Evolutionary conservation across 2,329 filamentous ascomycete genomes (phyloP), one percentile per base, ranked within the genome.

Genomic region (Exophiala oligosperma): DNA sequence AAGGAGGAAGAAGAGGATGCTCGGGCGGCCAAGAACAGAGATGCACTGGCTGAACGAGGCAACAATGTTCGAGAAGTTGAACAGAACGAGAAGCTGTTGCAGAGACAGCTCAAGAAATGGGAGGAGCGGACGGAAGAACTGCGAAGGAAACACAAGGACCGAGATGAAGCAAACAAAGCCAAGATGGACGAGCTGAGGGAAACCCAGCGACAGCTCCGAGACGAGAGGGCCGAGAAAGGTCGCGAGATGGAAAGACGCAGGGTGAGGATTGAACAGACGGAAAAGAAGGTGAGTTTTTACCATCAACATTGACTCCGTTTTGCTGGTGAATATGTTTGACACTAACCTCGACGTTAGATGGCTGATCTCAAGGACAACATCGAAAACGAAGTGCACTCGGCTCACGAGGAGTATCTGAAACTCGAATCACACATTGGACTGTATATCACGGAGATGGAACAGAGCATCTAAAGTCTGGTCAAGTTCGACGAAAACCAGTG

Each of bases 391-490:
- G 88, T 97, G 7, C 90, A 94, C 71, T 85, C 84, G 56, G 92
- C 94, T 1, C 86, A 96, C 68, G 92, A 96, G 65, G 91, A 97
- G 78, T 99, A 96, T 75, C 83, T 96, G 71, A 97, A 97, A 84
- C 89, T 99, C 85, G 93, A 97, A 74, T 88, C 91, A 38, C 94
- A 99, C 72, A 95, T 99, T 73, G 93, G 92, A 76, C 81, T 97
- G 62, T 99, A 99, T 79, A 96, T 99, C 70, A 96, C 90, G 3
- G 94, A 99, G 81, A 97, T 99, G 92, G 94, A 97, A 76, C 92
- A 97, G 76, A 88, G 87, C 56, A 84, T 94, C 61, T 77, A 68
- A 58, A 4, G 32, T 35, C 32, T 6, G 11, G 2, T 35, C 9
- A 9, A 35, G 11, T 7, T 35, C 32, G 7, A 37, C 28, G 17